Percentiles rank a stretch among this genome's conserved stretches.
Conservation (phyloP, 2,329 filamentous ascomycete species). For the Epichloe elymi region DNA sequence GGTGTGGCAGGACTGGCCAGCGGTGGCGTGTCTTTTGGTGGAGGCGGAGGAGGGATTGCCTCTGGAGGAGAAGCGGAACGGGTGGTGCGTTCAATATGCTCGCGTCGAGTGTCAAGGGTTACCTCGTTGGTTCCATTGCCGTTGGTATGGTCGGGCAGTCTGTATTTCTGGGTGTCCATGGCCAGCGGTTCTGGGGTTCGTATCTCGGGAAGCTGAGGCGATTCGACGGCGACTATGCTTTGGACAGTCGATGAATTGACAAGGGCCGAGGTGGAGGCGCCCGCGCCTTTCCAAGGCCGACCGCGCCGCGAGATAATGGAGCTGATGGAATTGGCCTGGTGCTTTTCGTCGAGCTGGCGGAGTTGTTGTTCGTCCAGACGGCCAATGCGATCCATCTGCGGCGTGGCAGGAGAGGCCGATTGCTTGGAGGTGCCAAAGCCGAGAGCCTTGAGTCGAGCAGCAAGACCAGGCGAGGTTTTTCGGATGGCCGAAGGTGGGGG, state of each 20-base stretch:
- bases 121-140: slow-evolving; percentile 56
- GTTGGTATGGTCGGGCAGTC: slow-evolving; percentile 56
- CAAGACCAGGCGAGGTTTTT: slow-evolving; percentile 51
- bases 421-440: slow-evolving; percentile 40
- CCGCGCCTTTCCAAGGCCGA: slow-evolving; percentile 58
- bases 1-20: slow-evolving; percentile 10
- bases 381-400: slow-evolving; percentile 39
- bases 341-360: slow-evolving; percentile 49
- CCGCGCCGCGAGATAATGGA: slow-evolving; percentile 49
- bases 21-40: slow-evolving; percentile 28
- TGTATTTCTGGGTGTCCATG: slow-evolving; percentile 64
- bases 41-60: slow-evolving; percentile 23
- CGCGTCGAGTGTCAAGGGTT: slow-evolving; percentile 41
- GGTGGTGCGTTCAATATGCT: slow-evolving; percentile 40
- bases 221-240: slow-evolving; percentile 15
- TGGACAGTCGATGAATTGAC: slow-evolving; percentile 12
- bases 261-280: slow-evolving; percentile 22
- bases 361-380: slow-evolving; percentile 60
- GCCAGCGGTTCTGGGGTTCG: slow-evolving; percentile 35
- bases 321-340: slow-evolving; percentile 40
- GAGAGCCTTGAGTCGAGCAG: slow-evolving; percentile 51
- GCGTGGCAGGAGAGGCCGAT: slow-evolving; percentile 14
- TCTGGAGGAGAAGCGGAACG: slow-evolving; percentile 26
- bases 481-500: slow-evolving; percentile 25
- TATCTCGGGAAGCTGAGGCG: slow-evolving; percentile 37